These are phyloP conservation scores for Penicillium sp. DNA, from an alignment of 2,329 filamentous ascomycete species.

Conservation along the genomic window DNA sequence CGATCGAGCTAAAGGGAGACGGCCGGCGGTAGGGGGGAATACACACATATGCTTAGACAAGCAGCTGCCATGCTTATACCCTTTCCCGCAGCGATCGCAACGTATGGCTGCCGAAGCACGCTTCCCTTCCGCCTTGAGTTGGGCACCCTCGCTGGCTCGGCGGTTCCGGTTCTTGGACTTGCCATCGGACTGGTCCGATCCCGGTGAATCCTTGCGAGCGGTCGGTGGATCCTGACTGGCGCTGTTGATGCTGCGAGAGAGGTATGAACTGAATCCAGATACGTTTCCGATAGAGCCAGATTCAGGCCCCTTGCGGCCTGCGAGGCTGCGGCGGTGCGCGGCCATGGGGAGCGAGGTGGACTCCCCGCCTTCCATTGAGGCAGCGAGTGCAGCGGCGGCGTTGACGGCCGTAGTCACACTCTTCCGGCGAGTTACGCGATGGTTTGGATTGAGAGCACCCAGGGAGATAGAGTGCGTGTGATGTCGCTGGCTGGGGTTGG, in stretches of 20 bases:
- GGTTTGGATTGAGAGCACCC: slow-evolving; percentile 72
- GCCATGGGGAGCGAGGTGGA: slow-evolving; percentile 59
- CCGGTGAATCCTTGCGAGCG: slow-evolving; percentile 42
- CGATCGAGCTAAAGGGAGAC: slow-evolving; percentile 40
- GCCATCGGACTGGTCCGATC: slow-evolving; percentile 32
- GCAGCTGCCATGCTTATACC: slow-evolving; percentile 99
- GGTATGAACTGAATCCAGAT: slow-evolving; percentile 44
- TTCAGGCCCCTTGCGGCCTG: slow-evolving; percentile 55
- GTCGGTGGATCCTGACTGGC: slow-evolving; percentile 34
- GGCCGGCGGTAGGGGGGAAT: slow-evolving; percentile 54
- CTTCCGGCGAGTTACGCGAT: slow-evolving; percentile 89
- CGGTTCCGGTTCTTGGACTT: slow-evolving; percentile 57
- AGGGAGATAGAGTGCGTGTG: slow-evolving; percentile 81
- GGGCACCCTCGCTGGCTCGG: slow-evolving; percentile 80
- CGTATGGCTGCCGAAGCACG: slow-evolving; percentile 83
- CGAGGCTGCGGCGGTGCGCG: slow-evolving; percentile 55
- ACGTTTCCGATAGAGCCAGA: slow-evolving; percentile 57
- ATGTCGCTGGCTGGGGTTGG: slow-evolving; percentile 67
- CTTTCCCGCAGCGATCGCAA: slow-evolving; percentile 98
- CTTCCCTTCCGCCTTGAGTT: slow-evolving; percentile 75
- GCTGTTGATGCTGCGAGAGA: slow-evolving; percentile 42
- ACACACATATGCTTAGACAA: slow-evolving; percentile 99
- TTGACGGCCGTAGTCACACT: slow-evolving; percentile 80
- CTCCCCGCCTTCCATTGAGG: slow-evolving; percentile 65
- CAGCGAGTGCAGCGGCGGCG: slow-evolving; percentile 65